These are phyloP conservation scores for Aureobasidium sp. DNA, from an alignment of 2,329 filamentous ascomycete species.

Conservation along the genomic window DNA sequence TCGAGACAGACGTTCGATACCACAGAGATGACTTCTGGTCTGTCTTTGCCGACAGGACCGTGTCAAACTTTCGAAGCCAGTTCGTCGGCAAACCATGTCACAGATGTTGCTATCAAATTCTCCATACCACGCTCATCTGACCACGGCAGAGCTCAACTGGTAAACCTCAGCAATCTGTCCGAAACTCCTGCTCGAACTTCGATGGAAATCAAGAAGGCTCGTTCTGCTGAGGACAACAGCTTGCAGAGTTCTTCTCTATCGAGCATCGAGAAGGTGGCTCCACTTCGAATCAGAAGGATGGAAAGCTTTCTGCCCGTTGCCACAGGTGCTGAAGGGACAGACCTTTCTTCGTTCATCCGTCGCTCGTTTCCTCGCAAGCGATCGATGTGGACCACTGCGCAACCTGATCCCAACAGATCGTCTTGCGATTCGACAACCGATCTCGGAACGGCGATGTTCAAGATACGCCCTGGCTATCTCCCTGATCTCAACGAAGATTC, in stretches of 20 bases:
- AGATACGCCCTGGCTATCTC: constrained; percentile 26
- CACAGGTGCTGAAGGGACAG: not conserved
- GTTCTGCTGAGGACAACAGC: constrained; percentile 20
- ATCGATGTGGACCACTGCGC: constrained; percentile 14
- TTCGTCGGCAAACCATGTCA: constrained; percentile 26
- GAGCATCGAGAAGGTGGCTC: constrained; percentile 26
- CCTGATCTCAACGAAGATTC: constrained; percentile 44
- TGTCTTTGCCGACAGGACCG: not conserved
- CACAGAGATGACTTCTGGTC: not conserved
- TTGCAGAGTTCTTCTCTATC: constrained; percentile 16
- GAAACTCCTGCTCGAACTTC: not conserved
- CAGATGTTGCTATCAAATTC: constrained; percentile 33
- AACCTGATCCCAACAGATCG: constrained; percentile 1
- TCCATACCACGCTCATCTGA: constrained; percentile 31
- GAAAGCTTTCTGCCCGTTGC: constrained; percentile 5
- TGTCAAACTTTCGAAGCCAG: not conserved
- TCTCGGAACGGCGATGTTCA: constrained; percentile 21
- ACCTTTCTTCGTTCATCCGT: constrained; percentile 19
- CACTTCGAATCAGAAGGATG: constrained; percentile 29
- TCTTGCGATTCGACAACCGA: constrained; percentile 24
- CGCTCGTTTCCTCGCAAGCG: constrained; percentile 19
- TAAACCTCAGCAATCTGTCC: constrained; percentile 22
- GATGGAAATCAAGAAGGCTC: constrained; percentile 2
- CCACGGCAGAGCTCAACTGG: constrained; percentile 29
- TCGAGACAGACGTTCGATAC: not conserved